Base-by-base conservation (phyloP, 164 flowering plant species). In the Tetrastigma voinierianum region DNA sequence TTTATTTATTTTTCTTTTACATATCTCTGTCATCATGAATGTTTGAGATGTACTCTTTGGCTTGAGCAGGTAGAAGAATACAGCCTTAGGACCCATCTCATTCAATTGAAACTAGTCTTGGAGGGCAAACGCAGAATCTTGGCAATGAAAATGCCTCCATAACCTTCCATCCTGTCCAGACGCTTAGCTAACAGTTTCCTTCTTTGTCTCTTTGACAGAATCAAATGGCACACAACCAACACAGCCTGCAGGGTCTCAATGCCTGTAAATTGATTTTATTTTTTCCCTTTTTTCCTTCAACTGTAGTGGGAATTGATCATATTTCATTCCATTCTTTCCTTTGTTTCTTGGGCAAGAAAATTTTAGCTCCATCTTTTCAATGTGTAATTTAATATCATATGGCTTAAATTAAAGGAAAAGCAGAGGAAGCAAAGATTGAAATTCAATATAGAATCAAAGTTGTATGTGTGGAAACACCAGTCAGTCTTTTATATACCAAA, bases 71-170 rank as follows among this genome's bases (percentile, higher is more conserved):
- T 83, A 18, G 86, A 87, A 65, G 97, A 90, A 72, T 70, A 72
- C 75, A 88, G 94, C 77, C 82, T 85, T 40, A 82, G 82, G 70
- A 81, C 90, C 4, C 90, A 89, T 77, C 83, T 90, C 16, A 70
- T 89, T 66, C 98, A 90, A 77, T 71, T 72, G 74, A 81, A 73
- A 72, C 76, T 76, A 74, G 70, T 62, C 70, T 61, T n/a, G n/a
- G n/a, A n/a, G 17, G 72, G 56, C 17, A 51, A 73, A 61, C 70
- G 51, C 51, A 63, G 71, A 32, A 52, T 63, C 13, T 51, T 67
- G 55, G 69, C 75, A 62, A 53, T 72, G 56, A 65, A 57, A 58
- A 66, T 48, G 54, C 58, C 56, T 61, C 64, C 58, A 61, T 77
- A 74, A 76, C 67, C 70, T 32, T 32, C n/a, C 40, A 32, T 3